Conservation (phyloP, 2,329 filamentous ascomycete species). For the Onygenales sp. region DNA sequence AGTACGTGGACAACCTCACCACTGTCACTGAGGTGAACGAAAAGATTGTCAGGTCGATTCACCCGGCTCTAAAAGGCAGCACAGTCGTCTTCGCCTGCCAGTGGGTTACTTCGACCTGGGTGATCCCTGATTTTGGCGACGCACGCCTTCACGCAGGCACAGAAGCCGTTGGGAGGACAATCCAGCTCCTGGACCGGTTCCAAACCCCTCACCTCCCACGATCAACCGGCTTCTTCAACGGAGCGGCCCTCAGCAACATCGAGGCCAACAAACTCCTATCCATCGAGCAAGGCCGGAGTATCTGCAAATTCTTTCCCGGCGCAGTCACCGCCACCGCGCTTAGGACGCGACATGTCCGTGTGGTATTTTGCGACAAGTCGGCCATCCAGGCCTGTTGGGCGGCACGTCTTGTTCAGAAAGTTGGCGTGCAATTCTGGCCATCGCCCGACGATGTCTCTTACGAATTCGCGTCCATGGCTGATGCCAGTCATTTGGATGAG, state of each 20-base stretch:
- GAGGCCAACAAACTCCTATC: too few relatives aligned
- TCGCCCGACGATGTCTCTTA: background rate
- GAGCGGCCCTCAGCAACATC: too few relatives aligned
- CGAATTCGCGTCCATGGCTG: background rate
- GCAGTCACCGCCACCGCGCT: background rate
- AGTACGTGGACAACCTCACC: too few relatives aligned
- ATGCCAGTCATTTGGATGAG: background rate
- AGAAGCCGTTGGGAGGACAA: background rate
- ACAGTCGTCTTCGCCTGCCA: background rate
- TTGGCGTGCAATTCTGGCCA: background rate
- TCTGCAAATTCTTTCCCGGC: background rate
- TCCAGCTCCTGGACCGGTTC: too few relatives aligned
- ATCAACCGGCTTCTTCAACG: too few relatives aligned
- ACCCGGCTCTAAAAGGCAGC: background rate
- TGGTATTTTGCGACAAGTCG: background rate
- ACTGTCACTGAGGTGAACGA: background rate
- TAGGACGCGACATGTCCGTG: background rate
- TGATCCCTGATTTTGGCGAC: background rate
- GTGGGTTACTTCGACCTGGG: background rate
- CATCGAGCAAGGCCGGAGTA: too few relatives aligned
- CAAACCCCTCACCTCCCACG: too few relatives aligned
- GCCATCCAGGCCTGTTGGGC: background rate
- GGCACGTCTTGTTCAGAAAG: background rate
- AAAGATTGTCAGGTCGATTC: background rate
- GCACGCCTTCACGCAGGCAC: background rate